Evolutionary conservation across 208 protist genomes (phyloP), one percentile per base, ranked within the genome.

Genomic region (Tetramitus jugosus): DNA sequence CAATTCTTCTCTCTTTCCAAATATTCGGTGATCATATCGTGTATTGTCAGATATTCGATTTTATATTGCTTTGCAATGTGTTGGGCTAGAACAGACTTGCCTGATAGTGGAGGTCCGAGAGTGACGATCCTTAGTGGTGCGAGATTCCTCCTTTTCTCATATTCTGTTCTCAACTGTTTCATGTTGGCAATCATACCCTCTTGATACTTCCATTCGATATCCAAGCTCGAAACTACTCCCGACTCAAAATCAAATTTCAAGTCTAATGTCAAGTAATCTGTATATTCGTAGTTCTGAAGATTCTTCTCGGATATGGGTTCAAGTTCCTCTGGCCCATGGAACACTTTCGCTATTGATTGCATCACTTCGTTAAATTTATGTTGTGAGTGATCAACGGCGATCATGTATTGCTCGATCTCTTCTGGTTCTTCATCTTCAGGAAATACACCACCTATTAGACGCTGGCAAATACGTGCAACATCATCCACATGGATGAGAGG

Each of bases 401-500:
- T 92, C 53, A 94, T 69, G 82, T 96, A 95, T 37, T 90, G 90
- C 20, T 82, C 89, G 69, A 88, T 64, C 33, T 87, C 85, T 20
- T 82, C 77, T 33, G 65, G 35, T 49, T 35, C 20, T 1, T 71
- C 39, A 10, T 71, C 65, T n/a, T n/a, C n/a, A n/a, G n/a, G n/a
- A n/a, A n/a, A n/a, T n/a, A n/a, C n/a, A n/a, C n/a, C n/a, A n/a
- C n/a, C n/a, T 20, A 71, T 71, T 42, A 94, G 79, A 60, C 91
- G 86, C 53, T 82, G 81, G 26, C 87, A 87, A 40, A 93, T 89
- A n/a, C 82, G 89, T 35, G 91, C 91, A 23, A 95, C 85, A 82
- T 97, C 94, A 56, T 88, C 80, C 23, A 93, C 89, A 81, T 97
- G 93, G 31, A 97, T 92, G 23, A 92, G 89, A 29, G 94, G 92